phyloP scores from a whole-genome alignment of 2,329 filamentous ascomycete species.

The Microdochium trichocladiopsis region DNA sequence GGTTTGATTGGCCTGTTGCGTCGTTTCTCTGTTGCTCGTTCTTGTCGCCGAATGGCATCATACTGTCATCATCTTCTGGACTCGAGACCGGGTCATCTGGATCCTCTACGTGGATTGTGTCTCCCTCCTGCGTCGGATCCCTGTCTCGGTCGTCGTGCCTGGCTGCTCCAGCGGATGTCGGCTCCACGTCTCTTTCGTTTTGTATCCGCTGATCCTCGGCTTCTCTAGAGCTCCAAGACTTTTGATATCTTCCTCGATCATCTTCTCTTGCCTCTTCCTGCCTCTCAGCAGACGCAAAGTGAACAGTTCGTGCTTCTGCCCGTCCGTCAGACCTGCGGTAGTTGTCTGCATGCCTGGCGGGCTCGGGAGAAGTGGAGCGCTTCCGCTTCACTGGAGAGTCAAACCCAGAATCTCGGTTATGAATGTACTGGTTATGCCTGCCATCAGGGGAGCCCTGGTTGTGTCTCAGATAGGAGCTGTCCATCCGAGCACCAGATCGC shows the following conservation, averaged over 20 bases:
- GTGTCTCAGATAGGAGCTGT: conserved; percentile 9
- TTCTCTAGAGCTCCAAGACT: not conserved
- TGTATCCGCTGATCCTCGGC: not conserved
- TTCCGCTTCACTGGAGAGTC: not conserved
- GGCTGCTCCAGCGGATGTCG: not conserved
- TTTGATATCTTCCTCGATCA: conserved; percentile 1
- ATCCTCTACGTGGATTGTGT: not conserved
- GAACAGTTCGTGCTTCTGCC: conserved; percentile 30
- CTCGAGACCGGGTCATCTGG: conserved; percentile 42
- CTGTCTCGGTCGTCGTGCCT: conserved; percentile 38
- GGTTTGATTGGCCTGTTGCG: conserved; percentile 46
- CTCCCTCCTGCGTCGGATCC: conserved; percentile 27
- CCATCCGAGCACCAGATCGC: conserved; percentile 13
- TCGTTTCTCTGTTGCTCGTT: conserved; percentile 42
- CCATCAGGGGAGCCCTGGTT: not conserved
- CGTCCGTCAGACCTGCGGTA: conserved; percentile 37
- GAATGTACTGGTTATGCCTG: not conserved
- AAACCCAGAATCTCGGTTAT: not conserved
- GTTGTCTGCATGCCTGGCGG: conserved; percentile 33
- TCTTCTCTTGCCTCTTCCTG: conserved; percentile 4
- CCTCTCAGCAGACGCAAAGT: conserved; percentile 11
- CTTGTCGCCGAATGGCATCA: conserved; percentile 29
- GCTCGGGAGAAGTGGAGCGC: not conserved
- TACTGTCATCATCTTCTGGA: conserved; percentile 46
- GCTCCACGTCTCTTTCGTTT: not conserved